These are phyloP conservation scores for Trichopus zeylanicus DNA, from an alignment of 116 monocot species.

Conservation along the genomic window DNA sequence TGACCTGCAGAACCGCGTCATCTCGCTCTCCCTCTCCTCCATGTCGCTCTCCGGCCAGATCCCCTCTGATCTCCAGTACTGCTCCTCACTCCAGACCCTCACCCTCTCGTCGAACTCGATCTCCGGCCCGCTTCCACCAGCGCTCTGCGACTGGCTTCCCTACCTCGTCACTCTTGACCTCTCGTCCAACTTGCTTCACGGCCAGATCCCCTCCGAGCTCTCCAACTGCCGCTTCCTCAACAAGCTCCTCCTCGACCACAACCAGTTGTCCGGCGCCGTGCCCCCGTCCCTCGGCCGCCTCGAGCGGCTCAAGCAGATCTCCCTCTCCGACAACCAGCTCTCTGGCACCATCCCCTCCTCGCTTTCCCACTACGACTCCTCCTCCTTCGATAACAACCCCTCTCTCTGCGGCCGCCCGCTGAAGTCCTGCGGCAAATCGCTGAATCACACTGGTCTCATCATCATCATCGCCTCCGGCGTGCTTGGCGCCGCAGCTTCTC, in stretches of 20 bases:
- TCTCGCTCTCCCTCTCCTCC: conserved; percentile 29
- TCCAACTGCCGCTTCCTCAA: conserved; percentile 57
- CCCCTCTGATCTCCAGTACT: conserved; percentile 46
- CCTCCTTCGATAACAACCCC: conserved; percentile 30
- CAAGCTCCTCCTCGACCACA: conserved; percentile 40
- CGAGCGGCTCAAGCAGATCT: conserved; percentile 6
- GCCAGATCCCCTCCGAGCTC: conserved; percentile 49
- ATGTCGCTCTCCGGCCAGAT: conserved; percentile 45
- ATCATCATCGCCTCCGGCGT: conserved; percentile 55
- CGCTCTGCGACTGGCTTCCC: conserved; percentile 56
- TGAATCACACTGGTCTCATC: conserved; percentile 25
- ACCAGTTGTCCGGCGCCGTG: conserved; percentile 43
- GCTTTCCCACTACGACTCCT: conserved; percentile 15
- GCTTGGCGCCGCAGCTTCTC: conserved; percentile 38
- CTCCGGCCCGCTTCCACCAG: conserved; percentile 41
- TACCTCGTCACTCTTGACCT: conserved; percentile 57
- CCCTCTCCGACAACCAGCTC: conserved; percentile 15
- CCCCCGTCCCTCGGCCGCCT: conserved; percentile 28
- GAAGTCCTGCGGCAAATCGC: conserved; percentile 22
- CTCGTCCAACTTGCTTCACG: conserved; percentile 47
- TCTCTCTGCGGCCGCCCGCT: conserved; percentile 44
- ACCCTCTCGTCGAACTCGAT: conserved; percentile 50
- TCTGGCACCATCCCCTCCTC: conserved; percentile 21
- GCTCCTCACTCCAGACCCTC: conserved; percentile 27
- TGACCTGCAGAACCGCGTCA: conserved; percentile 42